A percentile compares a stretch with the other conserved stretches of the same genome.
These are phyloP conservation scores for Moringa oleifera DNA, from an alignment of 345 rosid genomes.

Conservation along the genomic window DNA sequence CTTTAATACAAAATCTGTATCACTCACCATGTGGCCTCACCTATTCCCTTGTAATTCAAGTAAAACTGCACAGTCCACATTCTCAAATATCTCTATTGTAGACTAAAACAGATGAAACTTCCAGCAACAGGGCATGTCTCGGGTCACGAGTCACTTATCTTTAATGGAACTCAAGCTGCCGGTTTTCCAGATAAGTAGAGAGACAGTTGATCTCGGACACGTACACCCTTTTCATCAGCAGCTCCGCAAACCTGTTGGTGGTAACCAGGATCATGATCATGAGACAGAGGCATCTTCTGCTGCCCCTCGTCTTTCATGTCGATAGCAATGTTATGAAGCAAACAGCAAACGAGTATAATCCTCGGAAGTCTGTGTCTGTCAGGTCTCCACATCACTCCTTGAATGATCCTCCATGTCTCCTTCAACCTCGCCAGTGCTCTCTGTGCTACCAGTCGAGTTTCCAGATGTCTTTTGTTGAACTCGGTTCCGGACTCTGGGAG, in stretches of 20 bases:
- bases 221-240: constrained; percentile 31
- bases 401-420: constrained; percentile 55
- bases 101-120: not conserved
- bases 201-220: constrained; percentile 43
- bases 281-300: constrained; percentile 19
- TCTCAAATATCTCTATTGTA: no score
- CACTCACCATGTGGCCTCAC: not conserved
- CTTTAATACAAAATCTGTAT: no score
- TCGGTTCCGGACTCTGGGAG: constrained; percentile 28
- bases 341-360: constrained; percentile 59
- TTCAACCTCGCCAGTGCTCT: constrained; percentile 50
- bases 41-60: not conserved
- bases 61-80: not conserved
- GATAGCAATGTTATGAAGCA: constrained; percentile 59
- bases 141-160: not conserved
- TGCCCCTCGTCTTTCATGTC: constrained; percentile 46
- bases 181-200: constrained; percentile 29
- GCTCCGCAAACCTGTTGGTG: constrained; percentile 35
- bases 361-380: constrained; percentile 56
- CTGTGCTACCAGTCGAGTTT: constrained; percentile 40
- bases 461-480: constrained; percentile 42
- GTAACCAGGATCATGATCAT: constrained; percentile 41
- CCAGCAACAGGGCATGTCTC: not conserved
- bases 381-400: constrained; percentile 65
- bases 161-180: constrained; percentile 5